phyloP scores from a whole-genome alignment of 371 early-diverging fungal species.

The Lichtheimia ornata region DNA sequence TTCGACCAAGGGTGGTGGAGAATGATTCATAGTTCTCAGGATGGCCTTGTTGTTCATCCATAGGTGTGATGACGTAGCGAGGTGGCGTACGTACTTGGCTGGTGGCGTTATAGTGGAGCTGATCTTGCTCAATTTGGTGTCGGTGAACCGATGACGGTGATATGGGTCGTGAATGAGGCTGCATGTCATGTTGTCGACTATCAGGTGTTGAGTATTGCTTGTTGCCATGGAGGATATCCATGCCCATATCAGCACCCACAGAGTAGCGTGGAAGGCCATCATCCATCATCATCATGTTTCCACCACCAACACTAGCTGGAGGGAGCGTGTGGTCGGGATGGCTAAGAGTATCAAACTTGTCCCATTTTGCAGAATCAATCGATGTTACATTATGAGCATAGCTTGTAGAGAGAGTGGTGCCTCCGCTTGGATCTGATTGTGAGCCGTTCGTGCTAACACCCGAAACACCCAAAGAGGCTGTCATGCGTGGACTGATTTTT shows the following conservation, averaged over 20 bases:
- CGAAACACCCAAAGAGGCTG: slow-evolving; percentile 13
- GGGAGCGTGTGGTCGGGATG: neutral
- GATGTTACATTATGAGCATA: slow-evolving; percentile 11
- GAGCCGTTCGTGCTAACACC: slow-evolving; percentile 2
- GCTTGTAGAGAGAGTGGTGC: slow-evolving; percentile 2
- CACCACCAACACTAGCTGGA: neutral
- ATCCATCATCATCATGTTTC: neutral
- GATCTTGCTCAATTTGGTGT: slow-evolving; percentile 29
- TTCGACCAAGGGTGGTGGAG: slow-evolving; percentile 1
- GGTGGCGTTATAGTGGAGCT: slow-evolving; percentile 29
- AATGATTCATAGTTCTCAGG: slow-evolving; percentile 2
- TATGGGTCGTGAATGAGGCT: neutral
- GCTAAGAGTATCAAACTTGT: slow-evolving; percentile 2
- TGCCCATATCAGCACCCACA: slow-evolving; percentile 12
- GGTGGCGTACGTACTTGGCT: slow-evolving; percentile 26
- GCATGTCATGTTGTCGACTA: neutral
- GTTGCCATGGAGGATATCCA: slow-evolving; percentile 11
- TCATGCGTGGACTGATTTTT: slow-evolving; percentile 19
- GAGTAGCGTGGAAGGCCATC: slow-evolving; percentile 14
- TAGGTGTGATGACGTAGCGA: slow-evolving; percentile 8
- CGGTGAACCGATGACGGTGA: neutral
- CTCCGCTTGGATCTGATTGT: slow-evolving; percentile 3
- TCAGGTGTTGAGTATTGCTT: neutral
- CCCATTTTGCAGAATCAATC: slow-evolving; percentile 3
- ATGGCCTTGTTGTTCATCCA: slow-evolving; percentile 6